A percentile compares a stretch with the other conserved stretches of the same genome.
These are phyloP conservation scores for Boletellus deceptivus DNA, from an alignment of 1,284 basidiomycete genomes.

Conservation along the genomic window DNA sequence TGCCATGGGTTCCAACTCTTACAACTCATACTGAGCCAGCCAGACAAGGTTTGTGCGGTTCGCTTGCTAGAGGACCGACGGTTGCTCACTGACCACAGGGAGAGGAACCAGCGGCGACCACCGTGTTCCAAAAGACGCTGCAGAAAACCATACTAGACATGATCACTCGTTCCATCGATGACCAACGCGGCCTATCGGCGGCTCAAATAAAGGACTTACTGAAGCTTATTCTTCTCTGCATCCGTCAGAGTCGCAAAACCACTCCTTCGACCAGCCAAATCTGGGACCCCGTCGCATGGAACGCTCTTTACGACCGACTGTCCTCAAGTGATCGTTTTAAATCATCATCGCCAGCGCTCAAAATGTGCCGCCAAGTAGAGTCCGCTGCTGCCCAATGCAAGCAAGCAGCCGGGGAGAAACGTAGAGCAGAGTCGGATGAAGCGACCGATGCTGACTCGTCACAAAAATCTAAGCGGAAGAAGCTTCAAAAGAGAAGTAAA, in stretches of 20 bases:
- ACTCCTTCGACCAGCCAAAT: slow-evolving; percentile 30
- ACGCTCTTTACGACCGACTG: slow-evolving; percentile 36
- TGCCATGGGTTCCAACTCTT: slow-evolving; percentile 76
- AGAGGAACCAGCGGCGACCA: slow-evolving; percentile 39
- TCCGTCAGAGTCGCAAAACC: slow-evolving; percentile 57
- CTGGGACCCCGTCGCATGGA: slow-evolving; percentile 49
- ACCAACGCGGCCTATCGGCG: slow-evolving; percentile 52
- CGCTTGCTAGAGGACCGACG: not conserved
- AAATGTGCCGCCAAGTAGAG: slow-evolving; percentile 50
- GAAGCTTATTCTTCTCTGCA: slow-evolving; percentile 67
- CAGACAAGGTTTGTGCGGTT: slow-evolving; percentile 30
- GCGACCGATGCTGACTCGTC: slow-evolving; percentile 29
- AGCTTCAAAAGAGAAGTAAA: slow-evolving; percentile 43
- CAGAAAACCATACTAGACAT: slow-evolving; percentile 51
- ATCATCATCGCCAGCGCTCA: slow-evolving; percentile 43
- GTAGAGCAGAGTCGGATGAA: slow-evolving; percentile 39
- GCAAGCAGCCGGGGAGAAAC: slow-evolving; percentile 33
- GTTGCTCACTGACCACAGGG: slow-evolving; percentile 17
- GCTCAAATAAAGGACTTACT: slow-evolving; percentile 78
- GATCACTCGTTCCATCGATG: slow-evolving; percentile 51
- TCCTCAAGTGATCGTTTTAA: slow-evolving; percentile 44
- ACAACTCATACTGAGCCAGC: slow-evolving; percentile 61
- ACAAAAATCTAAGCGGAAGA: slow-evolving; percentile 54
- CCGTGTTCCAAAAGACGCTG: slow-evolving; percentile 46
- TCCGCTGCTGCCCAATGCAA: slow-evolving; percentile 16